Conservation (phyloP, 495 filamentous ascomycete genomes). For the Neurospora sp. region DNA sequence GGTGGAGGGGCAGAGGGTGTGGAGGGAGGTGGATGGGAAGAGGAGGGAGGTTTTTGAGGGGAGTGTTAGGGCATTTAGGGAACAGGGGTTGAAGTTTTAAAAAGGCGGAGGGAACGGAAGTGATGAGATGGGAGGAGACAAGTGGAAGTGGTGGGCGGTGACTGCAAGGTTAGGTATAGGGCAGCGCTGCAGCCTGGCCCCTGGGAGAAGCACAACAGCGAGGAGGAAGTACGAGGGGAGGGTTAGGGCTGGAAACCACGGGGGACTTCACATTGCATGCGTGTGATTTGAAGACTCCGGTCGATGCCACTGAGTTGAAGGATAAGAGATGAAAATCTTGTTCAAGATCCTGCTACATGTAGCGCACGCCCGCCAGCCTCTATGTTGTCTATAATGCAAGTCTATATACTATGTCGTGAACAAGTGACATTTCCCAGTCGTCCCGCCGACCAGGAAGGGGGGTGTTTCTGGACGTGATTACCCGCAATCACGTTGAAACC, state of each 20-base stretch:
- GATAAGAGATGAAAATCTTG: background rate
- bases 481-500: background rate
- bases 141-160: no score
- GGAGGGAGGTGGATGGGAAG: slow-evolving; percentile 3
- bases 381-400: background rate
- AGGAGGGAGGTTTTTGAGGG: slow-evolving; percentile 6
- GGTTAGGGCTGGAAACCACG: background rate
- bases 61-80: slow-evolving; percentile 5
- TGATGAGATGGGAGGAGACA: no score
- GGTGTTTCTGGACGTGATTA: background rate
- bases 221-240: no score
- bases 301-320: background rate
- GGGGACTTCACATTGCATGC: background rate
- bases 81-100: slow-evolving; percentile 3
- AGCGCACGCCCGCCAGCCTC: background rate
- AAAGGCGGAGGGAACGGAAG: no score
- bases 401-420: background rate
- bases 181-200: background rate
- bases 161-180: background rate
- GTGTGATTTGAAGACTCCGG: no score
- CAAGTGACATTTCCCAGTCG: background rate
- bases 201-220: no score
- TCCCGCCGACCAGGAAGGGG: background rate
- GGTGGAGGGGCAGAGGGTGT: slow-evolving; percentile 10
- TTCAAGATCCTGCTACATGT: background rate